These are phyloP conservation scores for Geosmithia putterillii DNA, from an alignment of 2,329 filamentous ascomycete genomes.

Conservation along the genomic window DNA sequence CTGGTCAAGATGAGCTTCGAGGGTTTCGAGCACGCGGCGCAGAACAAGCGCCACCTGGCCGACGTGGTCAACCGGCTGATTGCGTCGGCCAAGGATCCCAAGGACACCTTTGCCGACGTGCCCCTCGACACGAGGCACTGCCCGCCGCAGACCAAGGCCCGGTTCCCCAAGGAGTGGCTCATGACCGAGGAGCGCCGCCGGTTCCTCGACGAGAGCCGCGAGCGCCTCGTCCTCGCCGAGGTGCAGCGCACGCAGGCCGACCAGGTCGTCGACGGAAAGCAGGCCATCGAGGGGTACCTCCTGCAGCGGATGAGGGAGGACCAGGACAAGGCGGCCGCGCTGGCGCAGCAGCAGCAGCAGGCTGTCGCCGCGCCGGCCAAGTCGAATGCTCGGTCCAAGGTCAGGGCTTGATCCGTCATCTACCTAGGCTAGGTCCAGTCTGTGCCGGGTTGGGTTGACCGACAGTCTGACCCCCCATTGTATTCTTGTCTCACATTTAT, in stretches of 20 bases:
- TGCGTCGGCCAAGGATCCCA: constrained; percentile 61
- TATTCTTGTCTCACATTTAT: too few species aligned
- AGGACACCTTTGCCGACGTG: constrained; percentile 77
- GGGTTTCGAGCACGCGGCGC: constrained; percentile 73
- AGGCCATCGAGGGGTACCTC: constrained; percentile 28
- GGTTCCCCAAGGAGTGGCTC: constrained; percentile 75
- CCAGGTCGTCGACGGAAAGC: constrained; percentile 43
- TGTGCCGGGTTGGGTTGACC: too few species aligned
- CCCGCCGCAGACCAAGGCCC: constrained; percentile 51
- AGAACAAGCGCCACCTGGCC: constrained; percentile 92
- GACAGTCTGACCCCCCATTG: too few species aligned
- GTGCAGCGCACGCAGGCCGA: constrained; percentile 38
- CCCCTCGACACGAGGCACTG: constrained; percentile 84
- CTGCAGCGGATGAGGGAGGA: constrained; percentile 19
- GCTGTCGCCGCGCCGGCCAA: not conserved
- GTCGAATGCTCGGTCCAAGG: constrained; percentile 1
- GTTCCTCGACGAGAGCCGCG: constrained; percentile 51
- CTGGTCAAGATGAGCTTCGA: constrained; percentile 86
- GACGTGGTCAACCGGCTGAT: constrained; percentile 67
- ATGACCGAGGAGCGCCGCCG: constrained; percentile 57
- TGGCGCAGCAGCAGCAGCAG: constrained; percentile 11
- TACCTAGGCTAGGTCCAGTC: not conserved
- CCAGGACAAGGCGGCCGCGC: constrained; percentile 17
- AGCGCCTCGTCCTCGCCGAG: constrained; percentile 39
- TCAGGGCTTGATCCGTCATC: too few species aligned